Evolutionary conservation across 108 stramenopile species (phyloP).

Genomic region (Stephanodiscus triporus): DNA sequence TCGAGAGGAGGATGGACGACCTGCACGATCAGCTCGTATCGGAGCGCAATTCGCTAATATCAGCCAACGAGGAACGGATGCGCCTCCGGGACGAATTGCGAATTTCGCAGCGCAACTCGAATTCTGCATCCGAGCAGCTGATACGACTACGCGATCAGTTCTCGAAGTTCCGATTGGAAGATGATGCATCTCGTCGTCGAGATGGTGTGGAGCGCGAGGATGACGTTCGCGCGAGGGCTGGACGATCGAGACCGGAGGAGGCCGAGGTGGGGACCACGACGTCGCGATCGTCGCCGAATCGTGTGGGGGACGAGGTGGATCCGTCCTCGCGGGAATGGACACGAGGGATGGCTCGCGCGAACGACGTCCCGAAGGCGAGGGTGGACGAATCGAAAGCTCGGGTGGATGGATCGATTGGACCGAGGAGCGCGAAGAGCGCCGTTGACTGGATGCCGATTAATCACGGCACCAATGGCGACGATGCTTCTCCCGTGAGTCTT

Average conservation of each 20-base stretch:
- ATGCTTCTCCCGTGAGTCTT: background rate
- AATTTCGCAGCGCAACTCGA: constrained; percentile 33
- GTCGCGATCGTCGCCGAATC: constrained; percentile 9
- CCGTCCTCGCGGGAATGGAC: constrained; percentile 7
- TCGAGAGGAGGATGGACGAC: constrained; percentile 21
- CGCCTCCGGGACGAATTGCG: constrained; percentile 44
- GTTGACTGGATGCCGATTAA: background rate
- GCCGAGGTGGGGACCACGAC: background rate
- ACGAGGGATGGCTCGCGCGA: constrained; percentile 8
- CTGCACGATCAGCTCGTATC: constrained; percentile 16
- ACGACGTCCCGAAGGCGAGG: constrained; percentile 23
- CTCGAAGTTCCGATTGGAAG: constrained; percentile 13
- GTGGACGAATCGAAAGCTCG: constrained; percentile 28
- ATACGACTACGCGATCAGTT: constrained; percentile 31
- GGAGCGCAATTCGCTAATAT: constrained; percentile 16
- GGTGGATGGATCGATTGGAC: constrained; percentile 4
- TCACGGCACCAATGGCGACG: background rate
- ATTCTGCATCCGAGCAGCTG: constrained; percentile 31
- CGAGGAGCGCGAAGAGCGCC: background rate
- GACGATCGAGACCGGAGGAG: background rate
- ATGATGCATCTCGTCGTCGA: constrained; percentile 2
- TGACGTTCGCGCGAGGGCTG: constrained; percentile 4
- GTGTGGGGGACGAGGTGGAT: constrained; percentile 3
- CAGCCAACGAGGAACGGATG: constrained; percentile 21
- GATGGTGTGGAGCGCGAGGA: background rate